Conservation (phyloP, 2,329 filamentous ascomycete genomes). For the Exserohilum turcica region DNA sequence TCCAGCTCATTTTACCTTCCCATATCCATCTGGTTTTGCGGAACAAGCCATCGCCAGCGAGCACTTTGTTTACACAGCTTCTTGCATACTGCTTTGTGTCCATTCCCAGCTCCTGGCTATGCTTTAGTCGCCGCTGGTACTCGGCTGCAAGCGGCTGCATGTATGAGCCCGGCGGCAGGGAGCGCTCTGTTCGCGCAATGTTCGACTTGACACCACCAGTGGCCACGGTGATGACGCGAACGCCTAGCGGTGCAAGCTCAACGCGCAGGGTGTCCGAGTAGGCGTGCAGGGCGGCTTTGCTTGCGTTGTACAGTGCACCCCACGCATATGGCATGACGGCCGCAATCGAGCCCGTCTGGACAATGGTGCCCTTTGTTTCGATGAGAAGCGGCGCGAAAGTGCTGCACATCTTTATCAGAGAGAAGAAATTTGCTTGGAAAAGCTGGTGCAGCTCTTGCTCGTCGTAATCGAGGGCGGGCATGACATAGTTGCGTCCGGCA, state of each 20-base stretch:
- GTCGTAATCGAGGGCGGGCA: conserved; percentile 62
- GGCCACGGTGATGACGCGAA: conserved; percentile 55
- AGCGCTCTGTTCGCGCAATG: conserved; percentile 59
- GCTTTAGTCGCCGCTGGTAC: conserved; percentile 57
- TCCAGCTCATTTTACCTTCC: conserved; percentile 58
- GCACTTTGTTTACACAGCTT: conserved; percentile 60
- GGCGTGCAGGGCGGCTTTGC: conserved; percentile 63
- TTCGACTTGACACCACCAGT: conserved; percentile 66
- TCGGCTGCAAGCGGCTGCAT: conserved; percentile 59
- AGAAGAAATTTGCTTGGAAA: conserved; percentile 58
- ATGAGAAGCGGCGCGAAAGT: conserved; percentile 61
- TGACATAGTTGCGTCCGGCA: conserved; percentile 61
- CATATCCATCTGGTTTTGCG: conserved; percentile 57
- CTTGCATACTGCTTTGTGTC: conserved; percentile 59
- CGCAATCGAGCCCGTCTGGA: conserved; percentile 53
- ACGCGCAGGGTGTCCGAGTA: conserved; percentile 64
- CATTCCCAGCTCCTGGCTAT: conserved; percentile 61
- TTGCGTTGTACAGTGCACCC: conserved; percentile 60
- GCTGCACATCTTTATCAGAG: conserved; percentile 63
- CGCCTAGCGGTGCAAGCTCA: conserved; percentile 59
- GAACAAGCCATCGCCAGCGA: conserved; percentile 45
- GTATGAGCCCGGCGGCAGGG: conserved; percentile 54
- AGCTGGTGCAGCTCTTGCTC: conserved; percentile 35
- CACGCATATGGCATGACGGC: conserved; percentile 47
- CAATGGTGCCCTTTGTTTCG: conserved; percentile 52